Conservation (phyloP, 257 asterid species). For the Gynochthodes officinalis region DNA sequence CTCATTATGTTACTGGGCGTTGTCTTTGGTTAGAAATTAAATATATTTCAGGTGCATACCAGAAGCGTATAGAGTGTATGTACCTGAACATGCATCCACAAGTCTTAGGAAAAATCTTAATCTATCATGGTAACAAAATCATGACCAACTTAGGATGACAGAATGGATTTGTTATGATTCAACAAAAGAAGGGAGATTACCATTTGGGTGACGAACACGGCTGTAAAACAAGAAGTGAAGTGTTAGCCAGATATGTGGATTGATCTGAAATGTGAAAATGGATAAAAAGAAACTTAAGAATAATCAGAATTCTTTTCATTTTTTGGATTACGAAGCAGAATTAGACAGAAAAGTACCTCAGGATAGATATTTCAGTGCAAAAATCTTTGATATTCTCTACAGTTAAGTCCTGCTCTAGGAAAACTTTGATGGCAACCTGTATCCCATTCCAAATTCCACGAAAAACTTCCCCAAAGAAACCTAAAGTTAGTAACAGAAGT, state of each 20-base stretch:
- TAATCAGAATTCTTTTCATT: slow-evolving; percentile 2
- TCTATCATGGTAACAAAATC: background rate
- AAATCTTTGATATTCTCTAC: slow-evolving; percentile 86
- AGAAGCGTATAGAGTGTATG: background rate
- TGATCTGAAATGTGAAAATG: background rate
- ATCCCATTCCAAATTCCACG: slow-evolving; percentile 87
- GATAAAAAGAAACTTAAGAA: background rate
- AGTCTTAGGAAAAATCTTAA: background rate
- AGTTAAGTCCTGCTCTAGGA: slow-evolving; percentile 74
- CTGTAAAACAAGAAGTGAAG: slow-evolving; percentile 48
- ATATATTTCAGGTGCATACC: background rate
- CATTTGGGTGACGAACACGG: slow-evolving; percentile 95
- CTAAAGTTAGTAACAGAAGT: slow-evolving; percentile 33
- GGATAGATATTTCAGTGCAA: slow-evolving; percentile 82
- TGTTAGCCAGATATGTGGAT: slow-evolving; percentile 27
- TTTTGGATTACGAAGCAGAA: background rate
- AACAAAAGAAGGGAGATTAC: slow-evolving; percentile 43
- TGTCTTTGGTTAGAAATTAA: background rate
- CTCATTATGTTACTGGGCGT: background rate
- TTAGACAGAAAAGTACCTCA: slow-evolving; percentile 46
- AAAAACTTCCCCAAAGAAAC: slow-evolving; percentile 93
- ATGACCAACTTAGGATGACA: background rate
- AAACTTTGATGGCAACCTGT: slow-evolving; percentile 76
- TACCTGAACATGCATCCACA: background rate
- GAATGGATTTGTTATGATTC: background rate